Evolutionary conservation across 2,329 filamentous ascomycete species (phyloP).

Genomic region (Venturia carpophila): DNA sequence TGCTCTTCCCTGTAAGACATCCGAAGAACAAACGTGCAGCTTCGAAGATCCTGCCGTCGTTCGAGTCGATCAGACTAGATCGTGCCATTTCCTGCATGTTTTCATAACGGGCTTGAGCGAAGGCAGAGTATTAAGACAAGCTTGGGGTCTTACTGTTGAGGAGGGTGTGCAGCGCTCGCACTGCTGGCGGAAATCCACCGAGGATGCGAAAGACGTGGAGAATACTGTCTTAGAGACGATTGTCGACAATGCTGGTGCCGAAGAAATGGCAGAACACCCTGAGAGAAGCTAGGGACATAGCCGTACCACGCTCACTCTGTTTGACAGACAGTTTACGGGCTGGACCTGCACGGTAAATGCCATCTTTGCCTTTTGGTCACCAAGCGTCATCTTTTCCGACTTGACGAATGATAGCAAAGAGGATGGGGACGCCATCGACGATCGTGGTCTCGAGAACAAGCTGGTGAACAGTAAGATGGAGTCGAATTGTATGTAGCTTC

Average conservation of each 20-base stretch:
- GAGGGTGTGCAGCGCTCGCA: slow-evolving; percentile 29
- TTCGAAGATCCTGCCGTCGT: slow-evolving; percentile 28
- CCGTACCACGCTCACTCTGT: slow-evolving; percentile 29
- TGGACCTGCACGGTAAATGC: too few species aligned
- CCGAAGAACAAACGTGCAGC: slow-evolving; percentile 31
- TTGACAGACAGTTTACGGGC: slow-evolving; percentile 4
- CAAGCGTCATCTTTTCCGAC: too few species aligned
- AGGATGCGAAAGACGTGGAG: slow-evolving; percentile 28
- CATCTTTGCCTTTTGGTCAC: too few species aligned
- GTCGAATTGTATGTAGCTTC: too few species aligned
- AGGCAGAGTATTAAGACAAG: too few species aligned
- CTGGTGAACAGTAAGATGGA: too few species aligned
- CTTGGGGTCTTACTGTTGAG: slow-evolving; percentile 22
- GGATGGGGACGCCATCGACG: too few species aligned
- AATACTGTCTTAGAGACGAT: slow-evolving; percentile 23
- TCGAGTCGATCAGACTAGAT: slow-evolving; percentile 24
- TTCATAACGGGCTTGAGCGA: too few species aligned
- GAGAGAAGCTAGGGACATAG: slow-evolving; percentile 31
- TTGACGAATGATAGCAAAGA: too few species aligned
- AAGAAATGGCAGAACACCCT: slow-evolving; percentile 25
- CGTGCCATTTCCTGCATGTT: slow-evolving; percentile 21
- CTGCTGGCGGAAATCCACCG: slow-evolving; percentile 29
- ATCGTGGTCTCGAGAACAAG: too few species aligned
- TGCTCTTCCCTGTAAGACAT: slow-evolving; percentile 31
- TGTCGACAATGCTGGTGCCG: slow-evolving; percentile 20